Evolutionary conservation across 495 filamentous ascomycete genomes (phyloP), one percentile per base, ranked within the genome.

Genomic region (Penicillium verhagenii): DNA sequence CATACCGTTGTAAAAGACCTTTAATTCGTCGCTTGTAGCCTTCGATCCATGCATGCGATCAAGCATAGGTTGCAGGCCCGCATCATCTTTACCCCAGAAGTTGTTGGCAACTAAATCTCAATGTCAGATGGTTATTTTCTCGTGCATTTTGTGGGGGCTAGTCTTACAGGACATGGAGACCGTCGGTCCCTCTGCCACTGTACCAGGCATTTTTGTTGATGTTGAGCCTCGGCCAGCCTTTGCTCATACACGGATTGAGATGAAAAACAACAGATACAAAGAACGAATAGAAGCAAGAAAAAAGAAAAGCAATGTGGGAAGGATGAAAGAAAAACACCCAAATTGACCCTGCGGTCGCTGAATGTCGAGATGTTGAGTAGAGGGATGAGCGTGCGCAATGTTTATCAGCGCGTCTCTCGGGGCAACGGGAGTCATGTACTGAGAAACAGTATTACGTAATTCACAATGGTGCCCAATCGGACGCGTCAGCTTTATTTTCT

Each of bases 41-140:
- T 99, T 99, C 28, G 95, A 88, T 77, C 86, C 87, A 68, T 93
- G 90, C 90, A 99, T 96, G 66, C 95, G 92, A 67, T 95, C 91
- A 38, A 99, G 82, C 72, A 99, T 83, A 50, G 95, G 95, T 40
- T 80, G 79, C 60, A 97, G 89, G 59, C 95, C 95, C 37, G 95
- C 95, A 78, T 99, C 95, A 70, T 99, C 92, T 79, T 93, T 97
- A 56, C 95, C 95, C 95, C 95, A 99, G 74, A 99, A 99, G 69
- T 99, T 97, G 75, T 97, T 97, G 64, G 95, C 92, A 73, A 97
- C 91, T 96, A 59, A 20, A 25, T 20, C 26, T 23, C 33, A n/a
- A 26, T 21, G 59, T 72, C 54, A 70, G 60, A 24, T 39, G 24
- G 11, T 10, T 8, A 16, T 7, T 0, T 26, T 45, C 18, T 7